Base-by-base conservation (phyloP, 2,329 filamentous ascomycete genomes). In the Colletotrichum sp. region DNA sequence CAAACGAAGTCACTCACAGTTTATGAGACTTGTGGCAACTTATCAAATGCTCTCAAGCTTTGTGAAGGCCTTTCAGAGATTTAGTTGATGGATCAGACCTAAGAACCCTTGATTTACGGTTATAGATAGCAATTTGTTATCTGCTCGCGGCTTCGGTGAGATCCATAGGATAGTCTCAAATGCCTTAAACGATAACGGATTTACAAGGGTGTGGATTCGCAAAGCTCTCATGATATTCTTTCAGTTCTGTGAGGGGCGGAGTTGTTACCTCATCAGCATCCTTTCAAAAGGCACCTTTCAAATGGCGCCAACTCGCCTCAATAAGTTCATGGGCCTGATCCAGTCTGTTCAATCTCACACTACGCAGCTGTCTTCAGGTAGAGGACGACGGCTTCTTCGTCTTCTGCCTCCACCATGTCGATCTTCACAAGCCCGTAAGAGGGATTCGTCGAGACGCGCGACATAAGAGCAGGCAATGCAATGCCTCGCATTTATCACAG, bases 101-200 rank as follows among this genome's bases (percentile, higher is more conserved):
- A 0, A 39, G 36, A 43, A 18, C 36, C 2, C 16, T 43, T n/a
- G 0, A n/a, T 10, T 18, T 2, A 43, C 8, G 36, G 16, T 43
- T 18, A 18, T 43, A 0, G 16, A 0, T 6, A 6, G 36, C 16
- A 43, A 18, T 10, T 0, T 43, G 4, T 0, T 18, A 43, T 43
- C 36, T n/a, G 36, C 16, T 18, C 0, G 36, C 36, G 2, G 36
- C 16, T 43, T 43, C 16, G 16, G 36, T 43, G 16, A 39, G 36
- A 43, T 43, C 16, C 28, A 30, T 0, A 30, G 16, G 16, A 5
- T 39, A n/a, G 36, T 4, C 36, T 39, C 36, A 18, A 39, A 39
- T 39, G 34, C 7, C 16, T 43, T 18, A 1, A 43, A 18, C 16
- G 16, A 18, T 43, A 43, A 18, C 8, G 8, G 16, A n/a, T 6